Evolutionary conservation across 352 stramenopile genomes (phyloP), one percentile per base, ranked within the genome.

Genomic region (Pythium sp.): DNA sequence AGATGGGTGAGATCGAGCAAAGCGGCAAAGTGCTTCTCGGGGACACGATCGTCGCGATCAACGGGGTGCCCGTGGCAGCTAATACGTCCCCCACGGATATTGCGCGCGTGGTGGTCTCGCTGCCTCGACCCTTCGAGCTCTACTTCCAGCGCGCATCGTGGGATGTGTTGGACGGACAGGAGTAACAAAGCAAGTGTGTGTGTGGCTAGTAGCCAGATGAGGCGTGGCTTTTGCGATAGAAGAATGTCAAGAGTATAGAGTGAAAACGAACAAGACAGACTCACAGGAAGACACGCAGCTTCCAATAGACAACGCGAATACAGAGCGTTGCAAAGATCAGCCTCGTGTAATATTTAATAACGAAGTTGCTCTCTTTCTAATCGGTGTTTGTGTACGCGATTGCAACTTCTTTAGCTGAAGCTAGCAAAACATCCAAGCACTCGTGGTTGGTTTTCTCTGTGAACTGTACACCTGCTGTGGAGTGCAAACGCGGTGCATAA

Each of bases 61-160:
- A 86, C 41, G 49, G 72, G 11, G 69, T 63, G 8, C 38, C 64
- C 1, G 70, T 91, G 57, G 20, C 22, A 1, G 51, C 70, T 0
- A 67, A 63, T 11, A 78, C 76, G 72, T 71, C 75, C 3, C 79
- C 84, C 0, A 68, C 58, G 15, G 58, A 87, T 26, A 67, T 92
- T 11, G 86, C 82, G n/a, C 70, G 66, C 9, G 61, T 90, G 30
- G 79, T 92, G 6, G 77, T 65, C 24, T 60, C 61, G 4, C 58
- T 78, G 5, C 59, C 71, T 22, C 77, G 82, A 8, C 86, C 86
- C 36, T 79, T 91, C 46, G 64, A 66, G 7, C 69, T 88, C 30
- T 84, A 75, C 68, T 92, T 93, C 56, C 73, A 88, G 62, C 83
- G 84, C 14, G 73, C 82, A 53, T 85, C 79, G 3, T 93, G 86